A percentile compares a stretch with the other conserved stretches of the same genome.
phyloP scores from a whole-genome alignment of 2,329 filamentous ascomycete species.

The Microcyclospora tardicrescens region DNA sequence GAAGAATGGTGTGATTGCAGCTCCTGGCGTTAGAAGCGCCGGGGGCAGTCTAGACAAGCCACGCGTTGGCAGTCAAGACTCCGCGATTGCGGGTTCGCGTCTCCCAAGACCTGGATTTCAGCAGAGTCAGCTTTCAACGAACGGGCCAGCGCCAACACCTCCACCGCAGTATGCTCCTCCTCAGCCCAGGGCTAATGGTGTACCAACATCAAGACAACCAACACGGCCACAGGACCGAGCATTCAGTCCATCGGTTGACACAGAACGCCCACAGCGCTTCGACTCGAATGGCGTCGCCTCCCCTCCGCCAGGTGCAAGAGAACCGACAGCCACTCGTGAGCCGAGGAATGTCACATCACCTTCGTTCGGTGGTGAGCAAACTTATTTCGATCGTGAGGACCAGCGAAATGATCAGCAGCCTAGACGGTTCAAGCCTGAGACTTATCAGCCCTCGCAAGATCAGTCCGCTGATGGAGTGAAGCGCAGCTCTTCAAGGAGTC shows the following conservation, averaged over 20 bases:
- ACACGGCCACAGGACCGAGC: slow-evolving; percentile 18
- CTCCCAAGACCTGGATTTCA: slow-evolving; percentile 29
- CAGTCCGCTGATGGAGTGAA: slow-evolving; percentile 3
- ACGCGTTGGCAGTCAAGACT: slow-evolving; percentile 14
- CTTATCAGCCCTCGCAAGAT: slow-evolving; percentile 21
- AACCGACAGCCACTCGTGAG: slow-evolving; percentile 1
- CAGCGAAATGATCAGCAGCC: background rate
- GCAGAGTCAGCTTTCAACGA: slow-evolving; percentile 25
- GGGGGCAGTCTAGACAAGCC: slow-evolving; percentile 8
- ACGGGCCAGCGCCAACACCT: slow-evolving; percentile 42
- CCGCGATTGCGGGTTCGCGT: slow-evolving; percentile 37
- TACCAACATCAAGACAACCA: slow-evolving; percentile 16
- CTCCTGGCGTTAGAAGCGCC: too few relatives aligned
- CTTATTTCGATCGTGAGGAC: background rate
- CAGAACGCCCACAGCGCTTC: slow-evolving; percentile 15
- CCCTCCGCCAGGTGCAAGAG: slow-evolving; percentile 1
- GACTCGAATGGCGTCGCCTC: slow-evolving; percentile 8
- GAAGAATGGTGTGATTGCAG: slow-evolving; percentile 3
- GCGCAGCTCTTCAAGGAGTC: slow-evolving; percentile 9
- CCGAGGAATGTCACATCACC: slow-evolving; percentile 5
- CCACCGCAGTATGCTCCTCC: slow-evolving; percentile 53
- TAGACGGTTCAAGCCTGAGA: slow-evolving; percentile 14
- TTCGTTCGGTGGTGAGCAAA: slow-evolving; percentile 6
- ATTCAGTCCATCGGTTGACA: slow-evolving; percentile 15
- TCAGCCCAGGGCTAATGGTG: slow-evolving; percentile 25